Evolutionary conservation across 306 rosid genomes (phyloP).

Genomic region (Quercus robur): DNA sequence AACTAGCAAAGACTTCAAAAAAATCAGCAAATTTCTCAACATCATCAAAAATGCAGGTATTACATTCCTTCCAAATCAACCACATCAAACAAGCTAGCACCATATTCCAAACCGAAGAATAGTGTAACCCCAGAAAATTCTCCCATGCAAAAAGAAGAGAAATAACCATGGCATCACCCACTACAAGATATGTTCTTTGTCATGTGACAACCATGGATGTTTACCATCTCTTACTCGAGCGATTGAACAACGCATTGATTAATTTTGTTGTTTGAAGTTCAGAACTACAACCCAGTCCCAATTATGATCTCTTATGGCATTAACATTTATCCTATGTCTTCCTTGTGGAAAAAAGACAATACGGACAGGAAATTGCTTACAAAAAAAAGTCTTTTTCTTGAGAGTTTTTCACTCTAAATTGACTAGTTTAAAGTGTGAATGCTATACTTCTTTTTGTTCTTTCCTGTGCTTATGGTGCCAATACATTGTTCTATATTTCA

Average conservation of each 20-base stretch:
- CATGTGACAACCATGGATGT: too few relatives aligned
- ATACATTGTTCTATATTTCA: conserved; percentile 8
- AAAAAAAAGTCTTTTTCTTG: neutral
- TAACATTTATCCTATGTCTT: neutral
- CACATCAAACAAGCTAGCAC: too few relatives aligned
- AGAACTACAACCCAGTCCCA: neutral
- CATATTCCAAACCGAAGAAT: too few relatives aligned
- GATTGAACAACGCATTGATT: neutral
- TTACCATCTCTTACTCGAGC: neutral
- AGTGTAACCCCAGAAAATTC: too few relatives aligned
- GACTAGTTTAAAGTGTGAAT: conserved; percentile 22
- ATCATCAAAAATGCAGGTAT: too few relatives aligned
- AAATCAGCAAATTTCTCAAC: too few relatives aligned
- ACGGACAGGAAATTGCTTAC: neutral
- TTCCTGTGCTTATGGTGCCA: neutral
- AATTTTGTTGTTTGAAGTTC: neutral
- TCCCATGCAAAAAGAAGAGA: too few relatives aligned
- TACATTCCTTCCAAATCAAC: too few relatives aligned
- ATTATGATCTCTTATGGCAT: neutral
- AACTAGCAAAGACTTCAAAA: too few relatives aligned
- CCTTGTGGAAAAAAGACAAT: neutral
- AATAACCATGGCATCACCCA: too few relatives aligned
- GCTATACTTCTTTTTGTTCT: conserved; percentile 19
- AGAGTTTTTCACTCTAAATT: neutral
- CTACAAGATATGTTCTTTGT: too few relatives aligned